Base-by-base conservation (phyloP, 2,329 filamentous ascomycete species). In the Aspergillus sojae region DNA sequence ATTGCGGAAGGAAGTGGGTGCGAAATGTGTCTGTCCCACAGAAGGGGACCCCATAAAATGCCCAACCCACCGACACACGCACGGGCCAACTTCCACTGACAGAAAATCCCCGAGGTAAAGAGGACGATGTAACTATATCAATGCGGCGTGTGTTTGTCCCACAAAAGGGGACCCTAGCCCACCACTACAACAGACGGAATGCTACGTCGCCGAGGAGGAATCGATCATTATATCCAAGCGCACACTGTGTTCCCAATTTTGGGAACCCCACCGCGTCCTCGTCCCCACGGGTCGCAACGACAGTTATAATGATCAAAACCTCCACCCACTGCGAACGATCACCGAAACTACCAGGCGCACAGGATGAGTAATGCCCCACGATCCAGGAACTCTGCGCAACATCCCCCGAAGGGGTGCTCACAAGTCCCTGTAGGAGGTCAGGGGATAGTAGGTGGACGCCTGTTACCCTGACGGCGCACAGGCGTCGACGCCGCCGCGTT, bases 401-500 rank as follows among this genome's bases (percentile, higher is more conserved):
- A 28, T 3, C 16, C 19, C 48, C 19, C 4, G 28, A 11, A 11
- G 26, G 28, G 28, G 9, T 4, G 48, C 9, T 26, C 28, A 26
- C 34, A 52, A 23, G 21, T n/a, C 45, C 28, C 21, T n/a, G 7
- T 12, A 52, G 28, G 21, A 30, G 21, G 41, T 63, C 58, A 58
- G 32, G 48, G 48, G 19, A 43, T 14, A 23, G 45, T 41, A 28
- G 43, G 26, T 14, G 19, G 48, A 52, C 48, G 48, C 16, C 16
- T 52, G 9, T n/a, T 34, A 34, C 48, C 48, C 48, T 23, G 28
- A 52, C 48, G 19, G 48, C 28, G 28, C 48, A 52, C 28, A 52
- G 48, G 28, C 23, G 54, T 16, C 41, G 11, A n/a, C 23, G 50
- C 36, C 48, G 16, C 39, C 30, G 60, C 48, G 36, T 70, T 67